A percentile compares a stretch with the other conserved stretches of the same genome.
Evolutionary conservation across 805 yeast species (phyloP).

Genomic region (Candida sphagnicola): DNA sequence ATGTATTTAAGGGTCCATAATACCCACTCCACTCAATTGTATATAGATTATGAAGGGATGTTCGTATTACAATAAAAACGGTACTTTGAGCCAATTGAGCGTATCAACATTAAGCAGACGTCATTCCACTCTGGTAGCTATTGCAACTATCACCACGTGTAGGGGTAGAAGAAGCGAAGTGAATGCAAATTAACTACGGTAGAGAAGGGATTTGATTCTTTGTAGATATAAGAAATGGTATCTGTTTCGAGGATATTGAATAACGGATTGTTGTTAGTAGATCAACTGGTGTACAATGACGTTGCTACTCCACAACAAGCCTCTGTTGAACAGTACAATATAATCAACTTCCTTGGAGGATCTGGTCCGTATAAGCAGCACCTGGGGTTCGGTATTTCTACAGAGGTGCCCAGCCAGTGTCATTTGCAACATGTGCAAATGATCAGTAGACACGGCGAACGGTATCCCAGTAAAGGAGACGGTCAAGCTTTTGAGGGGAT

Average conservation of each 20-base stretch:
- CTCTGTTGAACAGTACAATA: conserved; percentile 41
- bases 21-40: no score
- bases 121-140: no score
- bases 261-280: conserved; percentile 8
- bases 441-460: conserved; percentile 75
- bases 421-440: conserved; percentile 64
- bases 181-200: no score
- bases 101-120: no score
- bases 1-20: no score
- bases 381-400: conserved; percentile 51
- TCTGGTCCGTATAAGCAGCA: conserved; percentile 53
- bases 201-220: no score
- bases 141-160: no score
- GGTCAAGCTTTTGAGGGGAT: conserved; percentile 8
- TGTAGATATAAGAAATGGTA: conserved; percentile 6
- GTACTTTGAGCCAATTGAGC: no score
- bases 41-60: no score
- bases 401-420: conserved; percentile 50
- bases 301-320: conserved; percentile 39
- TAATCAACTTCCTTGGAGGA: conserved; percentile 51
- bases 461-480: conserved; percentile 40
- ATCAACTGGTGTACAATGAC: conserved; percentile 17
- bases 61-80: no score
- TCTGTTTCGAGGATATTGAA: conserved; percentile 6
- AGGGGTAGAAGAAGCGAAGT: no score